A percentile compares a stretch with the other conserved stretches of the same genome.
Evolutionary conservation across 495 filamentous ascomycete genomes (phyloP).

Genomic region (Penicillium angulare): DNA sequence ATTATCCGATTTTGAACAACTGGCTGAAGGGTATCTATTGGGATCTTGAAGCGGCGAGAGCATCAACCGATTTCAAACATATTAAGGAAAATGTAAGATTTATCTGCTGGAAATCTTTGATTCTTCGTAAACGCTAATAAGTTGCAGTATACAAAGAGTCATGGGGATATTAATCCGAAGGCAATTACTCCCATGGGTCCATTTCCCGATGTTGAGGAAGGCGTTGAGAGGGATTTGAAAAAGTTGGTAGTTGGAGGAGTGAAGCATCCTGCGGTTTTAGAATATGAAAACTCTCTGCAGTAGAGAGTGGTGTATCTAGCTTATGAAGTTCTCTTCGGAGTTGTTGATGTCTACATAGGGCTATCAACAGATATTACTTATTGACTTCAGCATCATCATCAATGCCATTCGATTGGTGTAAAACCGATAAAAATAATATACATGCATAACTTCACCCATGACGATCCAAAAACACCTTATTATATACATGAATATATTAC

Average conservation of each 20-base stretch:
- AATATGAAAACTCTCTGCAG: conserved; percentile 1
- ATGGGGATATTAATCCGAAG: conserved; percentile 58
- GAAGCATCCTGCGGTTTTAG: conserved; percentile 1
- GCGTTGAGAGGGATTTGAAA: conserved; percentile 18
- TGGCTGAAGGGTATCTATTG: conserved; percentile 55
- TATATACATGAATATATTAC: conserved; percentile 4
- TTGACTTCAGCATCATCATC: no score
- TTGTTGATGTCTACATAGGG: no score
- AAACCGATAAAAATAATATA: not conserved
- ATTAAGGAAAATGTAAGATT: conserved; percentile 55
- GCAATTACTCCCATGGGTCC: conserved; percentile 66
- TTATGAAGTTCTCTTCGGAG: no score
- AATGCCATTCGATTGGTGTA: not conserved
- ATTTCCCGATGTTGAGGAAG: conserved; percentile 56
- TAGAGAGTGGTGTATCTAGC: not conserved
- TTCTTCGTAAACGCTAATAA: not conserved
- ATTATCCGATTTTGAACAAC: conserved; percentile 50
- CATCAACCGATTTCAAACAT: conserved; percentile 57
- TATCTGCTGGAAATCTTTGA: not conserved
- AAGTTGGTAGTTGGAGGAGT: not conserved
- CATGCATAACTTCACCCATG: not conserved
- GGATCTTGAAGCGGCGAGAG: conserved; percentile 46
- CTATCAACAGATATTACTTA: no score
- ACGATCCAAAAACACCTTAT: not conserved
- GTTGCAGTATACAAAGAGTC: conserved; percentile 51